Percentiles rank a stretch among this genome's conserved stretches.
These are phyloP conservation scores for Geotrichum histeridarum DNA, from an alignment of 1,139 yeast species.

Conservation along the genomic window DNA sequence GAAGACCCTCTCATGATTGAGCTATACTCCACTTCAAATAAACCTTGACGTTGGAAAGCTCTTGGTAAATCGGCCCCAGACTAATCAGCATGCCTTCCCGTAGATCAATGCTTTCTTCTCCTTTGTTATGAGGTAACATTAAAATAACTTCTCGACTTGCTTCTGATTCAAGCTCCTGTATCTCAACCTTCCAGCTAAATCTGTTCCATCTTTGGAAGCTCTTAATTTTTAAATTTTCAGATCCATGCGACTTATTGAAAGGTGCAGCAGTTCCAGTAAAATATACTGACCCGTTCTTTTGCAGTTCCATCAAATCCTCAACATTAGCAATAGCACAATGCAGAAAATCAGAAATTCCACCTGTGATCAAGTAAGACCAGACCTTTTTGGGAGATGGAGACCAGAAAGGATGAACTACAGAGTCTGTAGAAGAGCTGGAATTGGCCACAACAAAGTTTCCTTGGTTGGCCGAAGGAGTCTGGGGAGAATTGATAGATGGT, in stretches of 20 bases:
- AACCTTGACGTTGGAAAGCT: not conserved
- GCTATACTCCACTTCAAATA: constrained; percentile 9
- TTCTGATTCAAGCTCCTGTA: not conserved
- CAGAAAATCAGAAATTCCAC: constrained; percentile 14
- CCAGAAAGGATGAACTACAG: constrained; percentile 13
- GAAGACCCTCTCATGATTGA: not conserved
- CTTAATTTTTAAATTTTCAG: not conserved
- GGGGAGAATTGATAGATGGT: not conserved
- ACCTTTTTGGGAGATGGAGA: constrained; percentile 15
- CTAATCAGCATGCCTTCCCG: constrained; percentile 3
- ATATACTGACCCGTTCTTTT: constrained; percentile 5
- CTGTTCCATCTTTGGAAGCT: constrained; percentile 11
- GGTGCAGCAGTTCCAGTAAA: constrained; percentile 1
- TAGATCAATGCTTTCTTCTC: not conserved
- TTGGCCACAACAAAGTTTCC: not conserved
- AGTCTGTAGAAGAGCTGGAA: not conserved
- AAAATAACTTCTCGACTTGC: not conserved
- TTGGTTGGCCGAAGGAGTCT: not conserved
- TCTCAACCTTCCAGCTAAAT: constrained; percentile 11
- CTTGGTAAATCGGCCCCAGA: constrained; percentile 11
- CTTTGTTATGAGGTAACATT: constrained; percentile 3
- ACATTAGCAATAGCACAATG: constrained; percentile 11
- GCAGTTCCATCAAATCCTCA: constrained; percentile 8
- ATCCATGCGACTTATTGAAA: not conserved
- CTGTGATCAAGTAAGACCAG: constrained; percentile 7